Evolutionary conservation across 176 grass and related monocot species (phyloP), one percentile per base, ranked within the genome.

Genomic region (Oryza meyeriana): DNA sequence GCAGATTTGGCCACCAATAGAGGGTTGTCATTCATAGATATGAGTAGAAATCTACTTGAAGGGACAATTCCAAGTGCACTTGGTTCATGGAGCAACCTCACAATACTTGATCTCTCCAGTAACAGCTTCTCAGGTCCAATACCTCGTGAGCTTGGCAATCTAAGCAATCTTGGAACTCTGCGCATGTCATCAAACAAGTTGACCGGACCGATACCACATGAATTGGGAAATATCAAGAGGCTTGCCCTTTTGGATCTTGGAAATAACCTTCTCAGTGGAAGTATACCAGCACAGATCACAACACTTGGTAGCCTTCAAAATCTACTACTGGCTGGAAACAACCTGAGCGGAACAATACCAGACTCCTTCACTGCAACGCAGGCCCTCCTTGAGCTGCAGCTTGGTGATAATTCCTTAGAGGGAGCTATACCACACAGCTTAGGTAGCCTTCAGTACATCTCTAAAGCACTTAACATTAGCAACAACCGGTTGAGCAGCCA

Each of bases 381-480:
- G 69, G 45, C 80, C 11, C 71, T 91, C 20, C 80, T 91, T 6
- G 84, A 91, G 61, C 20, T 91, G 66, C 74, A 87, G 55, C 85
- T 91, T 61, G 89, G 89, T 42, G 70, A 72, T 24, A 91, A 91
- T 76, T 47, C 17, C 34, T 12, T 91, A 12, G 75, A 87, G 29
- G 89, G 89, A 47, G 31, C 26, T 36, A 84, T 87, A 30, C 89
- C 89, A 48, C 45, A 4, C 55, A 91, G 79, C 64, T 44, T 87
- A 27, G 80, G 84, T 25, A 80, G 87, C 66, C 89, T 91, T 79
- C 77, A 71, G 40, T 76, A 83, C 65, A 87, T 87, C 62, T 87
- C 76, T 69, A 55, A 87, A 55, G 35, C 69, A 17, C 85, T 91
- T n/a, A 91, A 87, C 71, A 31, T 91, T 7, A 84, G 84, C 69